A percentile compares a stretch with the other conserved stretches of the same genome.
Evolutionary conservation across 169 alveolate genomes (phyloP).

Genomic region (Babesia bigemina): DNA sequence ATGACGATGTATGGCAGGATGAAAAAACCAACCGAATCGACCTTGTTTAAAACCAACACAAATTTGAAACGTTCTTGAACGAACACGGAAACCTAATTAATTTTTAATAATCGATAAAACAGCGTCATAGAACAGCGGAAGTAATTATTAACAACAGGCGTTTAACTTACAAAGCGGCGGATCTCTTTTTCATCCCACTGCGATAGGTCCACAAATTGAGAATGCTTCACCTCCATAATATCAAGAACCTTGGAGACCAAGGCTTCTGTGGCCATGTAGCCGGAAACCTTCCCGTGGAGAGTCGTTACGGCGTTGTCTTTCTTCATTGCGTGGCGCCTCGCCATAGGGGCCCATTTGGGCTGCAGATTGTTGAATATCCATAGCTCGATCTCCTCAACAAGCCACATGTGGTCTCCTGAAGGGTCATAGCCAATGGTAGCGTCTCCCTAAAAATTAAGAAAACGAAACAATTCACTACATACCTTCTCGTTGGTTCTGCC

Average conservation of each 20-base stretch:
- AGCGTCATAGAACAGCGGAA: too few species aligned
- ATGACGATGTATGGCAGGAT: background rate
- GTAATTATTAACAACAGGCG: too few species aligned
- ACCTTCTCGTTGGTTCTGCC: constrained; percentile 81
- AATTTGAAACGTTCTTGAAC: constrained; percentile 74
- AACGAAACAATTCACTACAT: too few species aligned
- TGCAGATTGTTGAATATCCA: constrained; percentile 79
- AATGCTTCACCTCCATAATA: constrained; percentile 56
- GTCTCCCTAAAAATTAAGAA: constrained; percentile 63
- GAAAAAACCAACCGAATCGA: constrained; percentile 65
- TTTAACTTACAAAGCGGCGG: constrained; percentile 34
- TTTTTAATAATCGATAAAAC: background rate
- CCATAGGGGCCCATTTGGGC: constrained; percentile 72
- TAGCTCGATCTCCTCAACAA: constrained; percentile 73
- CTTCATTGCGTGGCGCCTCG: constrained; percentile 64
- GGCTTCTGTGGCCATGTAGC: constrained; percentile 68
- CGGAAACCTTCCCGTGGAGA: constrained; percentile 67
- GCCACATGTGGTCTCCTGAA: constrained; percentile 78
- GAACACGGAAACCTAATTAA: constrained; percentile 44
- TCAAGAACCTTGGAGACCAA: constrained; percentile 42
- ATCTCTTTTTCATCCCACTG: constrained; percentile 61
- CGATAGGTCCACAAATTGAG: constrained; percentile 51
- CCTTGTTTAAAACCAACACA: constrained; percentile 75
- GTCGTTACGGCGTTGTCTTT: constrained; percentile 54
- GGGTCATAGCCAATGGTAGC: constrained; percentile 77